Evolutionary conservation across 139 green algal genomes (phyloP), one percentile per base, ranked within the genome.

Genomic region (Tetradesmus lagerheimii): DNA sequence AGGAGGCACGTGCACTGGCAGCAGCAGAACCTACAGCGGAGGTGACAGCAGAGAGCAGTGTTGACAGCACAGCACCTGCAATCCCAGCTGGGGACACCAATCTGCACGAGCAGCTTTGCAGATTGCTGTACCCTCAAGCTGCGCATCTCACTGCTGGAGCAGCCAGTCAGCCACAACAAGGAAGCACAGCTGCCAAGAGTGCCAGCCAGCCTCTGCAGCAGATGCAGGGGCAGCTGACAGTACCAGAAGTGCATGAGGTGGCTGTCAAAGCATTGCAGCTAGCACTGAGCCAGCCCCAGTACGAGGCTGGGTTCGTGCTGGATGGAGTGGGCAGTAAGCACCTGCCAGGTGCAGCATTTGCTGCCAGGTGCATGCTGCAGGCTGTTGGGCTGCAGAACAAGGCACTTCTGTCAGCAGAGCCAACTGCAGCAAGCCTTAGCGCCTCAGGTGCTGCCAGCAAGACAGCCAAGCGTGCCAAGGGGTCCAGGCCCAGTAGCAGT

Each of bases 231-330:
- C 75, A 43, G 34, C 34, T 47, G 20, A 50, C n/a, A 43, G 75
- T 87, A 1, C 20, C 50, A 27, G 81, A 47, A 31, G 15, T 50
- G 16, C 45, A 86, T 11, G n/a, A 71, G 45, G 45, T 86, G 80
- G 35, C 27, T 41, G 81, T 87, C 34, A 87, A 89, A 0, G 91
- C 79, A 0, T 53, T 93, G 29, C 76, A 71, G 31, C 88, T 91
- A 29, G 83, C 89, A 3, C 14, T 93, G 8, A 18, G 25, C 23
- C 31, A 90, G 38, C 89, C 91, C 1, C 80, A 83, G 64, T 93
- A 93, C 47, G 45, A 76, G 1, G 75, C 87, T 16, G 94, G 94
- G n/a, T 47, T 95, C 27, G 90, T 97, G 18, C 47, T 97, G 23
- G 91, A 97, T 84, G 89, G 91, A 3, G 39, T 96, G 18, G 27